Percentiles rank a stretch among this genome's conserved stretches.
Conservation (phyloP, 352 stramenopile species). For the Globisporangium cystogenes region DNA sequence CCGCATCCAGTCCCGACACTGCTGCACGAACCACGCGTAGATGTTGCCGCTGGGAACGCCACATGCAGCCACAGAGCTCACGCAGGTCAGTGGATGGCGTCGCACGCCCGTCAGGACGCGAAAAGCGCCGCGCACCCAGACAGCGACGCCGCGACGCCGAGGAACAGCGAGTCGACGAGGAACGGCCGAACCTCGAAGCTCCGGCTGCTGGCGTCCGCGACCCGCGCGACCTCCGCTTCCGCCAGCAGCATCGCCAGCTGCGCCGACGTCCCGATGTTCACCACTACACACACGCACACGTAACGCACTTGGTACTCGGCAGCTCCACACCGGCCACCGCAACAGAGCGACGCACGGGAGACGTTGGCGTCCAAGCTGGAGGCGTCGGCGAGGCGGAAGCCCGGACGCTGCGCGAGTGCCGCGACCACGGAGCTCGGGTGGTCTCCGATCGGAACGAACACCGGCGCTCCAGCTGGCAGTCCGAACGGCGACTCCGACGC, state of each 20-base stretch:
- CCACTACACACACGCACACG: slow-evolving; percentile 32
- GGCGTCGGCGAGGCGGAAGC: slow-evolving; percentile 2
- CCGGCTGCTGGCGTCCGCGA: slow-evolving; percentile 11
- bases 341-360: slow-evolving; percentile 44
- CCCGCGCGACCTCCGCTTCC: slow-evolving; percentile 20
- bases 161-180: slow-evolving; percentile 37
- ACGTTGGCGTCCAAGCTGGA: slow-evolving; percentile 22
- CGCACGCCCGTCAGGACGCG: too few relatives aligned
- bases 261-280: slow-evolving; percentile 81
- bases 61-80: too few relatives aligned
- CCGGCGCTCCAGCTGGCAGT: slow-evolving; percentile 24
- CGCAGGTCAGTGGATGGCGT: too few relatives aligned
- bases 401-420: slow-evolving; percentile 32
- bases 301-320: too few relatives aligned
- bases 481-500: slow-evolving; percentile 6
- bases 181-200: slow-evolving; percentile 79
- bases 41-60: slow-evolving; percentile 52
- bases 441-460: slow-evolving; percentile 73
- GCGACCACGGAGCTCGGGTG: slow-evolving; percentile 72
- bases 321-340: too few relatives aligned
- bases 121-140: slow-evolving; percentile 45
- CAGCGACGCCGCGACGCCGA: slow-evolving; percentile 70
- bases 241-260: slow-evolving; percentile 69
- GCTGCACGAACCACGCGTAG: slow-evolving; percentile 58
- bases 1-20: slow-evolving; percentile 46